These are phyloP conservation scores for Cercospora zeae-maydis DNA, from an alignment of 2,329 filamentous ascomycete genomes.

Conservation along the genomic window DNA sequence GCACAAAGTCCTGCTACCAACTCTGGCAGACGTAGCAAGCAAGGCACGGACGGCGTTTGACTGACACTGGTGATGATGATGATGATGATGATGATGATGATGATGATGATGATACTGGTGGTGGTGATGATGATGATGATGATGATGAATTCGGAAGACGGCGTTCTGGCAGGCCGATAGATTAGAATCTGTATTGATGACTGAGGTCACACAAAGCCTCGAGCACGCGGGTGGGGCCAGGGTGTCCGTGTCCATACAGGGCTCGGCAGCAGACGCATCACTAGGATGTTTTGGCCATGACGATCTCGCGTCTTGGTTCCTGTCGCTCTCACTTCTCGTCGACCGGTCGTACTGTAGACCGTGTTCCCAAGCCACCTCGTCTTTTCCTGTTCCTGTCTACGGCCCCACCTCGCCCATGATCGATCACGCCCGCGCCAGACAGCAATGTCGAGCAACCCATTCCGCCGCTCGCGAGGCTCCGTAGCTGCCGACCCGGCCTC, in stretches of 20 bases:
- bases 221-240: background rate
- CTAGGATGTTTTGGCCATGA: constrained; percentile 10
- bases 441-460: constrained; percentile 35
- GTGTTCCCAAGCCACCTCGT: background rate
- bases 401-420: background rate
- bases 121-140: no score
- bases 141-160: no score
- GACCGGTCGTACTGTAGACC: background rate
- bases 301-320: constrained; percentile 8
- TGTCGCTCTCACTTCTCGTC: constrained; percentile 6
- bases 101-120: no score
- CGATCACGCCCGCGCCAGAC: background rate
- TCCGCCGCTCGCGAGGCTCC: constrained; percentile 29
- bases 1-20: no score
- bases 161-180: background rate
- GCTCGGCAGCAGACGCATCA: constrained; percentile 2
- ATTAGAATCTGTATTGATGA: no score
- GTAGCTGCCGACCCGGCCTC: constrained; percentile 20
- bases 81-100: no score
- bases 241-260: no score
- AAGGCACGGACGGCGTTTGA: no score
- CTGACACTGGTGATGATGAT: no score
- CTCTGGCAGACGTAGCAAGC: no score
- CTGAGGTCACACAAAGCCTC: background rate
- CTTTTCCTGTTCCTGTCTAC: no score